These are phyloP conservation scores for Rossbeevera mucosa DNA, from an alignment of 768 basidiomycete genomes.

Conservation along the genomic window DNA sequence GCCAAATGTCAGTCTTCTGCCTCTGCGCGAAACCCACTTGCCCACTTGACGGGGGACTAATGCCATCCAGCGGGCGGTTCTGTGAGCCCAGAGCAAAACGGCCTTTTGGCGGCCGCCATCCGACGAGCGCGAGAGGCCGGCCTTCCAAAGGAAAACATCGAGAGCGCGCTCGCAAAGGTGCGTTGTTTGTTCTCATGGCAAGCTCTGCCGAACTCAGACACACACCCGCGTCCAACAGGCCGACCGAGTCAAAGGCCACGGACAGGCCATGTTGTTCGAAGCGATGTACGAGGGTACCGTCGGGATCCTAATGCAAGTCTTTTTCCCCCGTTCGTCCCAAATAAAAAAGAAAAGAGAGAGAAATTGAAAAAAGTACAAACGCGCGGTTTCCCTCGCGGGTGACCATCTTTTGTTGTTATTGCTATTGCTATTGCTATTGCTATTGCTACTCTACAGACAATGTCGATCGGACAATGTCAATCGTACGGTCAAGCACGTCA, in stretches of 20 bases:
- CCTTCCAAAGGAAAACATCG: conserved; percentile 67
- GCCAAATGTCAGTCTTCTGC: conserved; percentile 43
- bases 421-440: no score
- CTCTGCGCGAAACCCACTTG: not conserved
- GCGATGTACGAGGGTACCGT: conserved; percentile 55
- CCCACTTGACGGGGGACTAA: no score
- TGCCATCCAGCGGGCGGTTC: conserved; percentile 48
- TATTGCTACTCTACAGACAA: no score
- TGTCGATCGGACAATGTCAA: conserved; percentile 62
- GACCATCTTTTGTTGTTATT: no score
- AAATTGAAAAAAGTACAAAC: not conserved
- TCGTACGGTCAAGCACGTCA: conserved; percentile 54
- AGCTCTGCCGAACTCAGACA: no score
- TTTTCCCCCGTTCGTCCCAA: not conserved
- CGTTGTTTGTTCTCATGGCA: not conserved
- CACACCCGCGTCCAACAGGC: conserved; percentile 32
- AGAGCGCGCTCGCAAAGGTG: conserved; percentile 56
- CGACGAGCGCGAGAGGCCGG: conserved; percentile 53
- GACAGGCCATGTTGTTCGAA: conserved; percentile 53
- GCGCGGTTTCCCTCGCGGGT: not conserved
- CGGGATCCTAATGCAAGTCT: conserved; percentile 57
- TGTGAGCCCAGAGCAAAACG: conserved; percentile 49
- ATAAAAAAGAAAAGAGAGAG: no score
- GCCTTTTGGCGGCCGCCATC: conserved; percentile 49
- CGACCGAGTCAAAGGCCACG: conserved; percentile 45